A percentile compares a stretch with the other conserved stretches of the same genome.
phyloP scores from a whole-genome alignment of 257 asterid genomes.

The Forsythia viridissima region DNA sequence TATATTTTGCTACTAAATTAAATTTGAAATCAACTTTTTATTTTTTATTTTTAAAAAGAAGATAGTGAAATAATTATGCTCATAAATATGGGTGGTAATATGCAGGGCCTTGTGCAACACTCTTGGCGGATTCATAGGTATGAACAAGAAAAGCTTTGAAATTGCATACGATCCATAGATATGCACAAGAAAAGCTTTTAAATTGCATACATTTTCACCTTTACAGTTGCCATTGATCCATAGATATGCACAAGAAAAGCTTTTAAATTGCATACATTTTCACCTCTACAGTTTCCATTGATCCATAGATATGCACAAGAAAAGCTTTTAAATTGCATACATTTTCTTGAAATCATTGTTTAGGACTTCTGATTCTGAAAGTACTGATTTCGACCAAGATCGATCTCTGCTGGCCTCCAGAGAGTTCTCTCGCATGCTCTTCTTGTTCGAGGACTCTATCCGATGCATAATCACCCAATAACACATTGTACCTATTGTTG shows the following conservation, averaged over 20 bases:
- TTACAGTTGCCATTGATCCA: too few relatives aligned
- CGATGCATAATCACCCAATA: conserved; percentile 56
- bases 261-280: too few relatives aligned
- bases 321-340: conserved; percentile 68
- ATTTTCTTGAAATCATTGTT: conserved; percentile 65
- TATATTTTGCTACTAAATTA: too few relatives aligned
- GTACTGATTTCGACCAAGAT: conserved; percentile 48
- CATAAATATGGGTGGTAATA: too few relatives aligned
- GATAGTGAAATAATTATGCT: too few relatives aligned
- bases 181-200: conserved; percentile 33
- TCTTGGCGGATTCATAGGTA: background rate
- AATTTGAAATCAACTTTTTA: too few relatives aligned
- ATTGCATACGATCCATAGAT: background rate
- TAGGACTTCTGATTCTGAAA: conserved; percentile 64
- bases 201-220: conserved; percentile 71
- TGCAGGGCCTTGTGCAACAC: too few relatives aligned
- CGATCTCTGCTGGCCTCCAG: conserved; percentile 29
- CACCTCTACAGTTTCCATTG: background rate
- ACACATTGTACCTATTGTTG: conserved; percentile 53
- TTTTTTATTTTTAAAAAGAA: too few relatives aligned
- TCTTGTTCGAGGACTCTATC: conserved; percentile 36
- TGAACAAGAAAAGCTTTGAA: too few relatives aligned
- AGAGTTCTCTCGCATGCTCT: conserved; percentile 40
- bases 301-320: conserved; percentile 11
- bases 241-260: too few relatives aligned